Conservation (phyloP, 2,329 filamentous ascomycete species). For the Truncatella angustata region DNA sequence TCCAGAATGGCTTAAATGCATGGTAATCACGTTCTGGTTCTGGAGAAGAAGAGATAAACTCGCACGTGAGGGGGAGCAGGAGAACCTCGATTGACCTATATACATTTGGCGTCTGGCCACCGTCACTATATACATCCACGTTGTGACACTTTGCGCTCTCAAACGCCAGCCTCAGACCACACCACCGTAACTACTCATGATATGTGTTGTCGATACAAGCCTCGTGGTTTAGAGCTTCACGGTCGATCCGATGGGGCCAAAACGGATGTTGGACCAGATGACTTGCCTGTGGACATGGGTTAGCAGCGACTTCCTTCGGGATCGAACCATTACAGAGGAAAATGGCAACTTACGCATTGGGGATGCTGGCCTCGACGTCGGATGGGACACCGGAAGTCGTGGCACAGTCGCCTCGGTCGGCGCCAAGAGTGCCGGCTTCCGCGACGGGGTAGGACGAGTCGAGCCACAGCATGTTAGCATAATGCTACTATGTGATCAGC, state of each 20-base stretch:
- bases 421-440: constrained; percentile 32
- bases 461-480: constrained; percentile 60
- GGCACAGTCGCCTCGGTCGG: constrained; percentile 44
- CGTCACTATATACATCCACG: too few relatives aligned
- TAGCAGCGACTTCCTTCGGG: not conserved
- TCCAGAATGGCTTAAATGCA: too few relatives aligned
- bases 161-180: too few relatives aligned
- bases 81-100: too few relatives aligned
- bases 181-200: too few relatives aligned
- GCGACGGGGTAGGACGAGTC: constrained; percentile 46
- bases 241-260: constrained; percentile 45
- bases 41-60: too few relatives aligned
- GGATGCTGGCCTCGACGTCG: constrained; percentile 35
- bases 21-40: too few relatives aligned
- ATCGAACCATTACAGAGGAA: too few relatives aligned
- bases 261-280: constrained; percentile 46
- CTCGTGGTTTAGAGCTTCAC: constrained; percentile 32
- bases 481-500: constrained; percentile 31
- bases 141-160: too few relatives aligned
- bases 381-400: constrained; percentile 42
- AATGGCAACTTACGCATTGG: constrained; percentile 35
- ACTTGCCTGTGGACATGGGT: constrained; percentile 33
- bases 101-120: too few relatives aligned
- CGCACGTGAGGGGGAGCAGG: too few relatives aligned
- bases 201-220: too few relatives aligned